Conservation (phyloP, 1,139 yeast species). For the Protomyces gravidus region DNA sequence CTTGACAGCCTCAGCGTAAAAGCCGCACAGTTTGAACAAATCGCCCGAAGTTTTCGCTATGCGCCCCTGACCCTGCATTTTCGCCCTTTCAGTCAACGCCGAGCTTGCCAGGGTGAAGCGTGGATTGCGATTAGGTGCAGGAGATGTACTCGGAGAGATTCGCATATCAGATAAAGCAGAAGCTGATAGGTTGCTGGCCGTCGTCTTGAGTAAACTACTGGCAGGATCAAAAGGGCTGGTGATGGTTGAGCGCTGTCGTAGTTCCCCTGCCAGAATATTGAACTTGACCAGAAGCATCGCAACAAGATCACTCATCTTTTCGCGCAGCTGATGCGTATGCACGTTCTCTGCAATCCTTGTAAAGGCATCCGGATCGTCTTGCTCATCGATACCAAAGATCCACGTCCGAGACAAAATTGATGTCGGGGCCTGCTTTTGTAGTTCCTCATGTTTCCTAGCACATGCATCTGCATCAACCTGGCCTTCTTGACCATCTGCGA, state of each 20-base stretch:
- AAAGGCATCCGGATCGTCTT: neutral
- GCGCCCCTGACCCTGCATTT: slow-evolving; percentile 62
- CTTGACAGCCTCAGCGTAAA: slow-evolving; percentile 62
- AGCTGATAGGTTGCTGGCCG: slow-evolving; percentile 24
- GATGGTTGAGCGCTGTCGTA: slow-evolving; percentile 33
- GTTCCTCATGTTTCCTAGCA: neutral
- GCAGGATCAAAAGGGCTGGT: slow-evolving; percentile 35
- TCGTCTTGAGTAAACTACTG: slow-evolving; percentile 29
- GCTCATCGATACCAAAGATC: neutral
- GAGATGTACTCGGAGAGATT: slow-evolving; percentile 25
- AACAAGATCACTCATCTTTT: slow-evolving; percentile 7
- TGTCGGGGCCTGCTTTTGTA: neutral
- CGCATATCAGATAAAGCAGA: slow-evolving; percentile 16
- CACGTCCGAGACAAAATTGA: neutral
- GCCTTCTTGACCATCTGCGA: slow-evolving; percentile 57
- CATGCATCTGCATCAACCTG: slow-evolving; percentile 69
- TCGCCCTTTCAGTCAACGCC: slow-evolving; percentile 49
- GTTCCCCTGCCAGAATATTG: slow-evolving; percentile 47
- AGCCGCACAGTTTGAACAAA: slow-evolving; percentile 73
- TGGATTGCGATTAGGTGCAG: slow-evolving; percentile 22
- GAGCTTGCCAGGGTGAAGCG: slow-evolving; percentile 30
- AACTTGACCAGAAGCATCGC: slow-evolving; percentile 59
- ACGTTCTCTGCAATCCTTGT: neutral
- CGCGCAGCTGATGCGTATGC: neutral
- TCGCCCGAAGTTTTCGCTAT: slow-evolving; percentile 72